Evolutionary conservation across 148 eudicot species (phyloP).

Genomic region (Vaccinium corymbosum): DNA sequence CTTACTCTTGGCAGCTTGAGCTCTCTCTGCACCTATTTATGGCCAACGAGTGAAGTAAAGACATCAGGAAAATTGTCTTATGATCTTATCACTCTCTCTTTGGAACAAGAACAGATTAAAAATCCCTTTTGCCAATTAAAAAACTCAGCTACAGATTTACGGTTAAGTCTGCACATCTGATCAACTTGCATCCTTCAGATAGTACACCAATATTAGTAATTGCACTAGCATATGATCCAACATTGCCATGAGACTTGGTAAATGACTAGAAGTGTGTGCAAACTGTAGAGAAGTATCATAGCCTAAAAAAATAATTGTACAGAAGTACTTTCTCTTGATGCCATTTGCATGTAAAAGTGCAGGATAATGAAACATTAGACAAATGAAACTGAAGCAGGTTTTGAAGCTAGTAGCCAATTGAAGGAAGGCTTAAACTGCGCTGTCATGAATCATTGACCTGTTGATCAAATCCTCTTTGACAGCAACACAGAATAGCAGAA

Average conservation of each 20-base stretch:
- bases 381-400: background rate
- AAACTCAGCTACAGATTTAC: background rate
- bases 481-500: background rate
- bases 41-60: background rate
- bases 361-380: background rate
- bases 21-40: background rate
- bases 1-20: background rate
- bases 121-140: background rate
- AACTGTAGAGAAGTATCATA: background rate
- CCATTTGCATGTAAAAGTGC: background rate
- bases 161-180: background rate
- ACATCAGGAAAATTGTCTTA: background rate
- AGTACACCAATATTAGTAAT: background rate
- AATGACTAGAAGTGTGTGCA: background rate
- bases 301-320: no score
- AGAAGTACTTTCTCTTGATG: background rate
- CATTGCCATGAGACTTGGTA: background rate
- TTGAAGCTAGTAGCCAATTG: background rate
- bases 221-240: background rate
- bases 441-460: background rate
- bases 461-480: background rate
- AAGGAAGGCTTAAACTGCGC: constrained; percentile 1
- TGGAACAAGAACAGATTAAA: background rate
- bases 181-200: constrained; percentile 1
- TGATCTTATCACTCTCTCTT: background rate